Evolutionary conservation across 441 rosid species (phyloP).

Genomic region (Gossypium schwendimanii): DNA sequence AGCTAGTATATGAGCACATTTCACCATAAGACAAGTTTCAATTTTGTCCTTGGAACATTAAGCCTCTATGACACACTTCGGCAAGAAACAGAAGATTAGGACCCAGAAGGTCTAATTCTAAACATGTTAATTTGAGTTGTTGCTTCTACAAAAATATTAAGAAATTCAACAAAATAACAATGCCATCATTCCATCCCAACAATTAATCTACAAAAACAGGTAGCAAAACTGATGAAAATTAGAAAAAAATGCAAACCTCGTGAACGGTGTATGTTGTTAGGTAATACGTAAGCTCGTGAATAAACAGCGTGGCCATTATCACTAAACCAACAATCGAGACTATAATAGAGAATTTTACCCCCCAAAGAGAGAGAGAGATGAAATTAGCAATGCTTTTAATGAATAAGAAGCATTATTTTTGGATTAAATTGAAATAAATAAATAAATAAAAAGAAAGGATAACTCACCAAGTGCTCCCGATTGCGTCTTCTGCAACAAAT

Average conservation of each 20-base stretch:
- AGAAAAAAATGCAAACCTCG: slow-evolving; percentile 47
- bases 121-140: neutral
- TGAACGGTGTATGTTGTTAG: slow-evolving; percentile 72
- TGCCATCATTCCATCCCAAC: neutral
- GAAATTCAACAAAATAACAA: neutral
- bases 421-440: neutral
- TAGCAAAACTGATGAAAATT: neutral
- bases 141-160: neutral
- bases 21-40: neutral
- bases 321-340: slow-evolving; percentile 76
- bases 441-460: neutral
- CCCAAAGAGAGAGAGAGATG: neutral
- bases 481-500: slow-evolving; percentile 84
- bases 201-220: neutral
- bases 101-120: neutral
- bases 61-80: neutral
- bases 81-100: neutral
- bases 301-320: slow-evolving; percentile 81
- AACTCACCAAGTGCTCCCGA: slow-evolving; percentile 81
- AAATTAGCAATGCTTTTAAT: neutral
- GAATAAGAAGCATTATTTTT: neutral
- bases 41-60: neutral
- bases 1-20: neutral
- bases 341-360: slow-evolving; percentile 21
- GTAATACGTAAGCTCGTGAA: slow-evolving; percentile 83